A percentile compares a stretch with the other conserved stretches of the same genome.
Evolutionary conservation across 768 basidiomycete species (phyloP).

Genomic region (Scleroderma bovista): DNA sequence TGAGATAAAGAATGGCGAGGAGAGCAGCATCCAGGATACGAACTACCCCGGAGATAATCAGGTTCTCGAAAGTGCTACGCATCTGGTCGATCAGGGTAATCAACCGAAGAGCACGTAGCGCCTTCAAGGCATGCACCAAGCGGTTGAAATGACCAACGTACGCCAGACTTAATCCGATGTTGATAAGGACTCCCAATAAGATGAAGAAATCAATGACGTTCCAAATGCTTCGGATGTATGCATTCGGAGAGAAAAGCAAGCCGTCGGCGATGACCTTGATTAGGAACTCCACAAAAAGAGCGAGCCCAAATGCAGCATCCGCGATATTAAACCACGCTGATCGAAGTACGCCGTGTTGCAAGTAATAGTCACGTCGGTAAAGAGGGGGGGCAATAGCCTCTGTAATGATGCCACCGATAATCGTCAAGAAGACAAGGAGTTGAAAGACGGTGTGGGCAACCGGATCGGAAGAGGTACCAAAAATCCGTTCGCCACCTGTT

Average conservation of each 20-base stretch:
- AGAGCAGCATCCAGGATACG: slow-evolving; percentile 88
- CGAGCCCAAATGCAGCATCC: slow-evolving; percentile 65
- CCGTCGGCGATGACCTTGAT: slow-evolving; percentile 94
- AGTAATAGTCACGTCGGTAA: slow-evolving; percentile 73
- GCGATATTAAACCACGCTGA: slow-evolving; percentile 85
- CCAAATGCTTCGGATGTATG: slow-evolving; percentile 89
- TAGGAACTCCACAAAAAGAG: slow-evolving; percentile 73
- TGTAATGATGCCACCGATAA: slow-evolving; percentile 76
- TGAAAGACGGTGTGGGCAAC: slow-evolving; percentile 70
- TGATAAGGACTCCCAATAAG: slow-evolving; percentile 70
- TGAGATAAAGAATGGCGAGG: slow-evolving; percentile 86
- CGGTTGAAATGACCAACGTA: slow-evolving; percentile 76
- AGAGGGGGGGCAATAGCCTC: slow-evolving; percentile 80
- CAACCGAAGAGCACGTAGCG: slow-evolving; percentile 79
- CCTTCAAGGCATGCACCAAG: slow-evolving; percentile 81
- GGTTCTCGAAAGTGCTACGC: slow-evolving; percentile 78
- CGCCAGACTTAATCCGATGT: slow-evolving; percentile 64
- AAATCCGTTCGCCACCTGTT: slow-evolving; percentile 80
- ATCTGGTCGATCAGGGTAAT: slow-evolving; percentile 87
- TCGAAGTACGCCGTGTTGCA: slow-evolving; percentile 50
- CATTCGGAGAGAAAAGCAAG: slow-evolving; percentile 84
- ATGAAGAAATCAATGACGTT: slow-evolving; percentile 87
- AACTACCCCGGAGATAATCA: slow-evolving; percentile 80
- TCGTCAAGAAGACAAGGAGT: slow-evolving; percentile 62
- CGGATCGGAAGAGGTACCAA: slow-evolving; percentile 65